Evolutionary conservation across 192 early-diverging fungal species (phyloP), one percentile per base, ranked within the genome.

Genomic region (Podila epicladia): DNA sequence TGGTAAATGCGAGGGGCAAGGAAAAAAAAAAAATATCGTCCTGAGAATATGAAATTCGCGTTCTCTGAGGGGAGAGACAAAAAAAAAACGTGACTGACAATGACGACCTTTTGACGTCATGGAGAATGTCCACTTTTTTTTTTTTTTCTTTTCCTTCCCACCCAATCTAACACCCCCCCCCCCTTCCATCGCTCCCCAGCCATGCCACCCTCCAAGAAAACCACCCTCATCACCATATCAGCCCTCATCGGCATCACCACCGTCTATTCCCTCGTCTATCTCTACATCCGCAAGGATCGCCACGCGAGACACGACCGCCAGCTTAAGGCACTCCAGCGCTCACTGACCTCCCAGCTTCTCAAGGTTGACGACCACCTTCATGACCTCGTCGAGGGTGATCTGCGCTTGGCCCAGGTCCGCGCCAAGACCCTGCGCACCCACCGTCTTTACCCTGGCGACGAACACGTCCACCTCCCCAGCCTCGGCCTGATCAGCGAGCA

Each of bases 361-460:
- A 63, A 64, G 53, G 37, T 65, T 20, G 69, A 79, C 13, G 65
- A 67, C 41, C 51, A 55, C 4, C 65, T 79, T 3, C 50, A 72
- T 37, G 41, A 61, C 29, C 31, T 72, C 26, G 13, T 68, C 28
- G 65, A 72, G 3, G 19, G 51, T 28, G 70, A 79, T 55, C 59
- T 79, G n/a, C 76, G 76, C 15, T 45, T 63, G 4, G 63, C 65
- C 22, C 70, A 79, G 55, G 65, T 79, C 41, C 69, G 76, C 1
- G 28, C 51, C 31, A 72, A 72, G 60, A 79, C 70, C 35, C 51
- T 79, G 29, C 58, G 70, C 3, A 63, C 64, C 20, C 70, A 79
- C 41, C 64, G 64, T 11, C 45, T 71, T 37, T 50, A 67, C 62
- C 59, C 69, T 4, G 60, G 70, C 8, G 76, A 79, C n/a, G 59